Percentiles rank a stretch among this genome's conserved stretches.
Conservation (phyloP, 805 yeast genomes). For the Nakazawaea holstii region DNA sequence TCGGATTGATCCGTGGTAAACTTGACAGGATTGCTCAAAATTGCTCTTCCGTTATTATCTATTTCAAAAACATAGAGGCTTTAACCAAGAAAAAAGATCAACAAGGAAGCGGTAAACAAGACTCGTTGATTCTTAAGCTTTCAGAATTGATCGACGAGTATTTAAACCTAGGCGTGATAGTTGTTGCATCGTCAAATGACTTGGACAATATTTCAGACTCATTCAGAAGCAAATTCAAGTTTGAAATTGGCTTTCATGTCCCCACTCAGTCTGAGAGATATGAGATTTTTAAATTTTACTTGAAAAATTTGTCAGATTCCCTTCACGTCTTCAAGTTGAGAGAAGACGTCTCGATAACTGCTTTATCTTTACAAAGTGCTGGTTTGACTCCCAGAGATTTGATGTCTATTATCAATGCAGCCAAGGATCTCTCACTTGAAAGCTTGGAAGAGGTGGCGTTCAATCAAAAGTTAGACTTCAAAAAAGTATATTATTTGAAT, state of each 20-base stretch:
- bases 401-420: conserved; percentile 59
- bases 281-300: conserved; percentile 47
- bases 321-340: conserved; percentile 24
- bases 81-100: conserved; percentile 64
- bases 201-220: conserved; percentile 62
- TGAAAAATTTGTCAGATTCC: background rate
- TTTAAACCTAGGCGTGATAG: conserved; percentile 38
- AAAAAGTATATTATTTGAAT: conserved; percentile 37
- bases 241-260: conserved; percentile 70
- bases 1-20: conserved; percentile 74
- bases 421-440: conserved; percentile 53
- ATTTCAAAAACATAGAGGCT: conserved; percentile 69
- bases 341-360: conserved; percentile 47
- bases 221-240: conserved; percentile 63
- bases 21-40: conserved; percentile 55
- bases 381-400: conserved; percentile 87
- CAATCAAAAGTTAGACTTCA: conserved; percentile 17
- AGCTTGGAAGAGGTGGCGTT: conserved; percentile 34
- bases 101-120: conserved; percentile 34
- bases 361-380: conserved; percentile 81
- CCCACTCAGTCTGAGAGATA: conserved; percentile 75
- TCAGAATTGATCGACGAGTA: conserved; percentile 53
- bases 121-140: conserved; percentile 48
- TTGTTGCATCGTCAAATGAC: conserved; percentile 66
- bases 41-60: conserved; percentile 44